These are phyloP conservation scores for Talaromyces sp. DNA, from an alignment of 2,329 filamentous ascomycete genomes.

Conservation along the genomic window DNA sequence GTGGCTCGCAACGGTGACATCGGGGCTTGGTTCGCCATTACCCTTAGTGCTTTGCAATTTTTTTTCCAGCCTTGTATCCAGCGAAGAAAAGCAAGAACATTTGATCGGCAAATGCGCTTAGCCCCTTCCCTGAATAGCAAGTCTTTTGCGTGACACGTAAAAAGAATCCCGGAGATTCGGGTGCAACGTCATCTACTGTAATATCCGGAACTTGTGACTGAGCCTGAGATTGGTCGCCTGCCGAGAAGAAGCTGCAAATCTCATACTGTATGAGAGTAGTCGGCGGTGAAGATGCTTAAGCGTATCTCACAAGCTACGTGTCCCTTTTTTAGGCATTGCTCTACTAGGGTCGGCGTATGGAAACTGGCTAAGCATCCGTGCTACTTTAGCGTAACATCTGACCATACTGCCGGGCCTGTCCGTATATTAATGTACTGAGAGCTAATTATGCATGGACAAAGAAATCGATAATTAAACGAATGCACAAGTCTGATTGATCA, in stretches of 20 bases:
- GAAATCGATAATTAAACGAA: neutral
- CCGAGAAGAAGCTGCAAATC: neutral
- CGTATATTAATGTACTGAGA: neutral
- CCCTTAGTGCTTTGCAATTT: neutral
- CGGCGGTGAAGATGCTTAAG: neutral
- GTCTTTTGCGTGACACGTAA: neutral
- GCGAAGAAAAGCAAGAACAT: neutral
- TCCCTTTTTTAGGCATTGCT: neutral
- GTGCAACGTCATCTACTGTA: neutral
- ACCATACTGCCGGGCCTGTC: neutral
- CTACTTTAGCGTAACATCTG: neutral
- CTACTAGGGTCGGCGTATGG: neutral
- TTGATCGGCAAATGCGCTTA: neutral
- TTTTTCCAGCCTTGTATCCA: neutral
- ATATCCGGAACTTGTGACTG: neutral
- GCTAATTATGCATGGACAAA: neutral
- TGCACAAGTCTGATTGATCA: neutral
- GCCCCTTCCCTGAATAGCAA: neutral
- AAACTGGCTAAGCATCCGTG: neutral
- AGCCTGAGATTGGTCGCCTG: neutral
- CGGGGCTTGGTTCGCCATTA: neutral
- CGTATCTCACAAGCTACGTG: neutral
- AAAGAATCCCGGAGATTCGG: neutral
- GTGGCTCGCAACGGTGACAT: neutral
- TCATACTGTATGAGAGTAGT: neutral